Evolutionary conservation across 768 basidiomycete genomes (phyloP), one percentile per base, ranked within the genome.

Genomic region (Suillus weaverae): DNA sequence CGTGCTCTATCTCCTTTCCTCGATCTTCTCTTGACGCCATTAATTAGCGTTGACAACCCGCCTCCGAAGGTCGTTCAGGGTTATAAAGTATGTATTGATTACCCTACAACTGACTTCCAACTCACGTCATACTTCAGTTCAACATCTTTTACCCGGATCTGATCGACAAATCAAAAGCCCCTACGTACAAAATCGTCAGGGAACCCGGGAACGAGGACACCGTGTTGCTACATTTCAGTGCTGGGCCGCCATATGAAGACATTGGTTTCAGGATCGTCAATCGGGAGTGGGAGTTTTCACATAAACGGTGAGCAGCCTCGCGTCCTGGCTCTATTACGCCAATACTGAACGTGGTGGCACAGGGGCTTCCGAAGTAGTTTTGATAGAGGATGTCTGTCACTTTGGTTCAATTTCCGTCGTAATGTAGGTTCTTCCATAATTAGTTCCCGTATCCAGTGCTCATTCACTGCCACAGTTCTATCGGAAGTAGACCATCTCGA

Each of bases 51-150:
- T 70, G 97, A 99, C 73, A 99, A 99, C 75, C 97, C 97, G 53
- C 97, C 97, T 33, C 97, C 97, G 10, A 99, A 99, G 78, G 96
- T 99, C 64, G 97, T 99, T 10, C 97, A 99, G 77, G 97, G 97
- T 60, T 99, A 99, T 80, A 99, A 99, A 81, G 91, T 87, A 71
- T 39, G 79, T 66, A 30, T 20, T 48, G 3, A 22, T 30, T 70
- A 62, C 26, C 22, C 26, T 20, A 54, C 11, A 36, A 16, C 26
- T 44, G 59, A 41, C 46, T 61, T 60, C 20, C 18, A 73, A 46
- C 59, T 67, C 56, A 70, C 67, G 63, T 64, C 57, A 41, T 41
- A 36, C 11, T 9, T 5, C 54, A 90, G 87, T 96, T 96, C 81
- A 97, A 97, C 70, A 94, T 99, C 56, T 99, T 99, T 81, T 99